Base-by-base conservation (phyloP, 2,329 filamentous ascomycete species). In the Aspergillus ruber region DNA sequence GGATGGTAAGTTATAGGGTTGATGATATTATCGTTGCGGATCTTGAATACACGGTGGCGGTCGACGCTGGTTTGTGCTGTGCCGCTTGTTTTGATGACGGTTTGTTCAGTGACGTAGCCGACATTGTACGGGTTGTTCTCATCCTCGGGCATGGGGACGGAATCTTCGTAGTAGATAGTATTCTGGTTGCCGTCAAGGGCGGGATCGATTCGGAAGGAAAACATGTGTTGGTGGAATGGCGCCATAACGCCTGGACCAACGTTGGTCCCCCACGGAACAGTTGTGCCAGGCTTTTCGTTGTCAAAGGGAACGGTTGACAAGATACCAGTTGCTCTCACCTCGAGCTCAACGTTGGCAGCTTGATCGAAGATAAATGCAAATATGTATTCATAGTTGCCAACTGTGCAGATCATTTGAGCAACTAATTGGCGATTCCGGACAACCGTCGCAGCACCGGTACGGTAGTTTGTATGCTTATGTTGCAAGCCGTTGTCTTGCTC, bases 181-280 rank as follows among this genome's bases (percentile, higher is more conserved):
- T 82, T 82, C 8, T 69, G 64, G 49, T 73, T 72, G 0, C 81
- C 81, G 46, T 80, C 80, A 27, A 83, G 63, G 51, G 78, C 79
- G 8, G 82, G 81, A 56, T 84, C 82, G 17, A 85, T 73, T 5
- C 82, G 79, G 12, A 84, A 73, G 4, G 78, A 83, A 70, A 90
- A 89, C 63, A 89, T 83, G 67, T 90, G 86, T 62, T 90, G 86
- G 60, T 90, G 86, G 65, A 85, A 81, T 0, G 75, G 73, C 0
- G 83, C 85, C 32, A 88, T 77, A 7, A 85, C 83, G 32, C 83
- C 83, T 0, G 83, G 83, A 46, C 84, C 82, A 2, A 88, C 83
- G 42, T 85, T 78, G 0, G 83, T 88, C 29, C 83, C 84, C 71
- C 80, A 86, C 2, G 82, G 80, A 0, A 86, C 82, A 4, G 77